These are phyloP conservation scores for Aspergillus tamarii DNA, from an alignment of 2,329 filamentous ascomycete species.

Conservation along the genomic window DNA sequence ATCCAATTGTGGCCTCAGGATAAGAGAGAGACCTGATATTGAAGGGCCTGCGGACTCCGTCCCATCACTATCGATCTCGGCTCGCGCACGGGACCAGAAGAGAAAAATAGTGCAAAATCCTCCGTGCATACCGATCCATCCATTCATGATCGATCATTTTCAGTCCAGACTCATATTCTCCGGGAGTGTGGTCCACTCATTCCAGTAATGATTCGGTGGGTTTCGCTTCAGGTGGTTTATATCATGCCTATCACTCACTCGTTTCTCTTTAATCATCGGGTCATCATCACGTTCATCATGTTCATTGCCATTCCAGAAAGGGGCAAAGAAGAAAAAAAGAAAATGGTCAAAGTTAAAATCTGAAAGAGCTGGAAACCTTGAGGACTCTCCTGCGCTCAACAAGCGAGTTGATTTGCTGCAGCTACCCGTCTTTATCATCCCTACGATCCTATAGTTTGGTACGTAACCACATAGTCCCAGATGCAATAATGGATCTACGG, in stretches of 20 bases:
- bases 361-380: constrained; percentile 2
- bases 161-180: constrained; percentile 17
- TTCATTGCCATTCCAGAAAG: neutral
- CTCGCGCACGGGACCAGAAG: constrained; percentile 22
- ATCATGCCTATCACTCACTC: constrained; percentile 1
- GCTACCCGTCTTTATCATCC: constrained; percentile 17
- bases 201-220: constrained; percentile 11
- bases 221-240: constrained; percentile 3
- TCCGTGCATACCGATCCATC: constrained; percentile 19
- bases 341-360: neutral
- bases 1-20: constrained; percentile 2
- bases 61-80: constrained; percentile 2
- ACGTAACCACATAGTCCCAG: constrained; percentile 1
- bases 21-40: neutral
- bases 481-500: constrained; percentile 11
- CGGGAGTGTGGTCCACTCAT: constrained; percentile 2
- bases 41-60: neutral
- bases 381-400: constrained; percentile 1
- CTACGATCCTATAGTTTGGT: constrained; percentile 3
- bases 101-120: constrained; percentile 23
- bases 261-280: constrained; percentile 1
- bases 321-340: neutral
- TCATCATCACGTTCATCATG: neutral
- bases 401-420: constrained; percentile 17
- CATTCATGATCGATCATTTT: constrained; percentile 24